These are phyloP conservation scores for Rhodotorula sp. DNA, from an alignment of 1,284 basidiomycete genomes.

Conservation along the genomic window DNA sequence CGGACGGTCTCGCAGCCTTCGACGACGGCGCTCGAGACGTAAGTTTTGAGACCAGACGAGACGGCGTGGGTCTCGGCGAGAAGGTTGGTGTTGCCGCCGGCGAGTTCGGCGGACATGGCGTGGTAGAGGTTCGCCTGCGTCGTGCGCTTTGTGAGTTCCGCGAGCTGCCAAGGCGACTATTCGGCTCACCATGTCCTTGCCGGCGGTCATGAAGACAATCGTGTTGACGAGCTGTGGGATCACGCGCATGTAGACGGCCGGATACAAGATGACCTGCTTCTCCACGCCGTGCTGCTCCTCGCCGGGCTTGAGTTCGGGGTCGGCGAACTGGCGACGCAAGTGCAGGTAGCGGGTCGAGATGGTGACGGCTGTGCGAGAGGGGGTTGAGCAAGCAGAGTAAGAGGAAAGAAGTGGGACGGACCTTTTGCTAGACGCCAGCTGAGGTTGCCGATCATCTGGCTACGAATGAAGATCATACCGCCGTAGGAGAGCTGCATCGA, in stretches of 20 bases:
- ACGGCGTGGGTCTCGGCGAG: conserved; percentile 71
- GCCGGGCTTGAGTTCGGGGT: conserved; percentile 39
- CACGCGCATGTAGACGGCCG: conserved; percentile 67
- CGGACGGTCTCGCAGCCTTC: conserved; percentile 67
- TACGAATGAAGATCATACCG: conserved; percentile 55
- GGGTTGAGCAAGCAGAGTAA: no score
- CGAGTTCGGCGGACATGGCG: conserved; percentile 56
- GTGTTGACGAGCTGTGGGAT: conserved; percentile 67
- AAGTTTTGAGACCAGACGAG: conserved; percentile 67
- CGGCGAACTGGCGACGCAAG: conserved; percentile 62
- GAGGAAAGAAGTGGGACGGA: background rate
- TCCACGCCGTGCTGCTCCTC: conserved; percentile 57
- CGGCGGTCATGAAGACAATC: conserved; percentile 69
- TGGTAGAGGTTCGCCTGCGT: conserved; percentile 53
- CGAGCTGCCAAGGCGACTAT: conserved; percentile 2
- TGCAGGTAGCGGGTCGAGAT: conserved; percentile 71
- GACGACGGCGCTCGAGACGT: conserved; percentile 59
- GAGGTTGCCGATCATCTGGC: conserved; percentile 59
- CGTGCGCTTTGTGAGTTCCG: no score
- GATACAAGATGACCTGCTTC: conserved; percentile 66
- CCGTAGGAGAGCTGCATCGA: conserved; percentile 58
- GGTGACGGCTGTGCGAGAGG: conserved; percentile 58
- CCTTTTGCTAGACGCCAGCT: conserved; percentile 60
- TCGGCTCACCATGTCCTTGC: conserved; percentile 59
- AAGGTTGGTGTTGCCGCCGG: conserved; percentile 56